A percentile compares a stretch with the other conserved stretches of the same genome.
Conservation (phyloP, 2,329 filamentous ascomycete genomes). For the Aspergillus hiratsukae region DNA sequence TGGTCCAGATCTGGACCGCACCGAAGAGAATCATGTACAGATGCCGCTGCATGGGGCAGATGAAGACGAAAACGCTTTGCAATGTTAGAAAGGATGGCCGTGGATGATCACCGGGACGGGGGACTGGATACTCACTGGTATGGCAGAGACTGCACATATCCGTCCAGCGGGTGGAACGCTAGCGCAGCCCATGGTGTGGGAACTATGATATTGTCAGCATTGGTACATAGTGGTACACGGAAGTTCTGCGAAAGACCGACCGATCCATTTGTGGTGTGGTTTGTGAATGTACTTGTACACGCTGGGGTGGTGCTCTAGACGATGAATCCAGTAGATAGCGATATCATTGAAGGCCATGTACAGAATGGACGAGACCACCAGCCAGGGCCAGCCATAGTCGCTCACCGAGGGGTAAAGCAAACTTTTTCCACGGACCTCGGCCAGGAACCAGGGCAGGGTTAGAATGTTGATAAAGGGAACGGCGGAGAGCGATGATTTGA, state of each 20-base stretch:
- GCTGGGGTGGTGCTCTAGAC: slow-evolving; percentile 66
- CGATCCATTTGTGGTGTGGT: slow-evolving; percentile 92
- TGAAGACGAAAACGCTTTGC: slow-evolving; percentile 62
- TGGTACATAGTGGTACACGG: neutral
- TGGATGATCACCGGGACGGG: neutral
- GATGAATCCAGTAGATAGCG: slow-evolving; percentile 77
- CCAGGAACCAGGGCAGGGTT: slow-evolving; percentile 68
- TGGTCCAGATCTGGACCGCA: slow-evolving; percentile 86
- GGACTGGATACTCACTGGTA: slow-evolving; percentile 55
- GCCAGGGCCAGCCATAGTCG: slow-evolving; percentile 44
- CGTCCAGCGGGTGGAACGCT: slow-evolving; percentile 81
- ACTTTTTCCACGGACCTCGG: slow-evolving; percentile 70
- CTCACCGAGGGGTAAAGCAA: slow-evolving; percentile 69
- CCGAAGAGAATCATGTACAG: slow-evolving; percentile 72
- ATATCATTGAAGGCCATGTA: slow-evolving; percentile 76
- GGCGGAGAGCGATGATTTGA: slow-evolving; percentile 63
- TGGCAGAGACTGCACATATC: slow-evolving; percentile 73
- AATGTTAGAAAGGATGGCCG: neutral
- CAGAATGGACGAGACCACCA: slow-evolving; percentile 38
- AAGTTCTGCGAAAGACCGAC: neutral
- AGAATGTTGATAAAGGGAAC: slow-evolving; percentile 71
- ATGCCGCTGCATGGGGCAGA: slow-evolving; percentile 80
- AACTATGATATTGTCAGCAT: slow-evolving; percentile 38
- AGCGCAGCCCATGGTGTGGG: slow-evolving; percentile 78
- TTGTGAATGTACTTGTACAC: slow-evolving; percentile 81